Percentiles rank a stretch among this genome's conserved stretches.
Evolutionary conservation across 805 yeast genomes (phyloP).

Genomic region (Candida piceae): DNA sequence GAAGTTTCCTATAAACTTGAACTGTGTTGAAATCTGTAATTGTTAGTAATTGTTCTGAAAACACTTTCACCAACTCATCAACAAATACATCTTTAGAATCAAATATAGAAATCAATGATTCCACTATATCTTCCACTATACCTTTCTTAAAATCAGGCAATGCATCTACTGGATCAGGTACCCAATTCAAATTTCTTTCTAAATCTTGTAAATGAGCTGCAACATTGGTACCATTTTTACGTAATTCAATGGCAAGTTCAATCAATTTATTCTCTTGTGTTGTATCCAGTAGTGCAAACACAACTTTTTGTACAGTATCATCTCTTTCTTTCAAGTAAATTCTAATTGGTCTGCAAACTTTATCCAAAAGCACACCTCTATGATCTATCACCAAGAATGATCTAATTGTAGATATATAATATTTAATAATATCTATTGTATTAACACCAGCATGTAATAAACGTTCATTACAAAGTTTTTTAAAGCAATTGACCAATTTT

Average conservation of each 20-base stretch:
- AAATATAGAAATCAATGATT: slow-evolving; percentile 64
- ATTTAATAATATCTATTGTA: slow-evolving; percentile 65
- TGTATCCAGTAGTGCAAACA: slow-evolving; percentile 60
- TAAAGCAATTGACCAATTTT: slow-evolving; percentile 46
- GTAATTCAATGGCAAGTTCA: slow-evolving; percentile 52
- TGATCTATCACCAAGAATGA: slow-evolving; percentile 79
- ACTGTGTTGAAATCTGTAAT: slow-evolving; percentile 35
- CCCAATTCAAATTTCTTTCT: slow-evolving; percentile 54
- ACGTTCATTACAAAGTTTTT: slow-evolving; percentile 35
- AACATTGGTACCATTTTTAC: slow-evolving; percentile 27
- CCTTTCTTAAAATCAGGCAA: slow-evolving; percentile 73
- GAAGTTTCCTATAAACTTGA: slow-evolving; percentile 39
- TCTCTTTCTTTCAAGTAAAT: slow-evolving; percentile 63
- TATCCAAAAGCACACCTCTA: slow-evolving; percentile 74
- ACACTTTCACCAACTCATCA: slow-evolving; percentile 55
- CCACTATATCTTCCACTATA: slow-evolving; percentile 61
- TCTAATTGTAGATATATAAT: slow-evolving; percentile 66
- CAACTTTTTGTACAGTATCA: slow-evolving; percentile 67
- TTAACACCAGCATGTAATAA: slow-evolving; percentile 77
- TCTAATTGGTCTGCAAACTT: slow-evolving; percentile 72
- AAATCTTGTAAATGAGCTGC: slow-evolving; percentile 33
- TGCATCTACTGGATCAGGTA: slow-evolving; percentile 86
- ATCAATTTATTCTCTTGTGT: slow-evolving; percentile 38
- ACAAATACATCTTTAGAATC: slow-evolving; percentile 65
- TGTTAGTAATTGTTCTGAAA: slow-evolving; percentile 52